Conservation (phyloP, 176 grass and related monocot genomes). For the Rhynchospora pubera region DNA sequence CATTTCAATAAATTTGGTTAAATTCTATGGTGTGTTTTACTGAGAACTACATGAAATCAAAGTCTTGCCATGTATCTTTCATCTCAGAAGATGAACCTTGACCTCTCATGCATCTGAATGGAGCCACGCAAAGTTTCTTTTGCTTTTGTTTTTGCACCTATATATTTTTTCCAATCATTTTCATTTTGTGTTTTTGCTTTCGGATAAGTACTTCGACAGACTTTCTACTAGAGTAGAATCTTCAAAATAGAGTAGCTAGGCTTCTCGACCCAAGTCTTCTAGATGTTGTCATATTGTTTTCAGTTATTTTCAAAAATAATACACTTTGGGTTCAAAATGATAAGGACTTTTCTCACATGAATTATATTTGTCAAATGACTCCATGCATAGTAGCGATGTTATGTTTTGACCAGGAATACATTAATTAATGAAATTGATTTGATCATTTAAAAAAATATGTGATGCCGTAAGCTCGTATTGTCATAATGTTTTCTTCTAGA, state of each 20-base stretch:
- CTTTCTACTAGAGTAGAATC: background rate
- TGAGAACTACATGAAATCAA: too few relatives aligned
- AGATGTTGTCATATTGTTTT: slow-evolving; percentile 42
- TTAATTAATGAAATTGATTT: background rate
- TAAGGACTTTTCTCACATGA: slow-evolving; percentile 48
- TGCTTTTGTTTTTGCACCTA: background rate
- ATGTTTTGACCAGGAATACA: slow-evolving; percentile 47
- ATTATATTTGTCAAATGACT: slow-evolving; percentile 22
- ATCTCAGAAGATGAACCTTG: background rate
- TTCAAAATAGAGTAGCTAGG: slow-evolving; percentile 40
- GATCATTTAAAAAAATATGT: background rate
- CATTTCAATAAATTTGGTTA: background rate
- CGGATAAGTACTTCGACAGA: background rate
- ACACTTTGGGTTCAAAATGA: slow-evolving; percentile 39
- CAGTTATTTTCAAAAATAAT: slow-evolving; percentile 11
- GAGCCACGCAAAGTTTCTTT: background rate
- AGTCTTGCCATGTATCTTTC: background rate
- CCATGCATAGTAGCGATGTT: slow-evolving; percentile 35
- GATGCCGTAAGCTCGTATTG: background rate
- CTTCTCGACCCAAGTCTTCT: slow-evolving; percentile 44
- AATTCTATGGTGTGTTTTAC: too few relatives aligned
- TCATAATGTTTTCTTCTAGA: slow-evolving; percentile 25
- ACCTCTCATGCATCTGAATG: background rate
- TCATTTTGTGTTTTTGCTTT: background rate
- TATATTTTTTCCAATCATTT: background rate